Percentiles rank a stretch among this genome's conserved stretches.
phyloP scores from a whole-genome alignment of 192 early-diverging fungal genomes.

The Coemansia sp. region DNA sequence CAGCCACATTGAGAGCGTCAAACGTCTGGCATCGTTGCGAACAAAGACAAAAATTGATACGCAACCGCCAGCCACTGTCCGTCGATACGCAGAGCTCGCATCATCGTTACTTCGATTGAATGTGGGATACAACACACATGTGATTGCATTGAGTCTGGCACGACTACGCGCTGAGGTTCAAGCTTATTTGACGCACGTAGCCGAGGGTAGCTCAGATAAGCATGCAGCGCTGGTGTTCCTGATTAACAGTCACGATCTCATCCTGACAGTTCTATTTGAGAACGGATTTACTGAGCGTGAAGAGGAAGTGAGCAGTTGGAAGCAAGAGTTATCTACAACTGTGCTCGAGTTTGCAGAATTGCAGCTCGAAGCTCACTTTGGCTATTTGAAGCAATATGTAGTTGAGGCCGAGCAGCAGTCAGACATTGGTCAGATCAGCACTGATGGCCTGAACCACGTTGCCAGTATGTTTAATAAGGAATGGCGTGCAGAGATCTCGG shows the following conservation, averaged over 20 bases:
- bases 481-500: slow-evolving; percentile 74
- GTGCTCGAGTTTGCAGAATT: slow-evolving; percentile 86
- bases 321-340: slow-evolving; percentile 36
- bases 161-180: slow-evolving; percentile 79
- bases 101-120: slow-evolving; percentile 89
- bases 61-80: slow-evolving; percentile 50
- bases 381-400: slow-evolving; percentile 78
- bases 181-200: slow-evolving; percentile 69
- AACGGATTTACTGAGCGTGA: slow-evolving; percentile 50
- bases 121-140: slow-evolving; percentile 81
- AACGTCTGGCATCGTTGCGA: slow-evolving; percentile 61
- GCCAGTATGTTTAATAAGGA: slow-evolving; percentile 73
- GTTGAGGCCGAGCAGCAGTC: slow-evolving; percentile 65
- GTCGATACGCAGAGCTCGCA: slow-evolving; percentile 91
- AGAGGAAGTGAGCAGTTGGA: slow-evolving; percentile 50
- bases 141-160: slow-evolving; percentile 68
- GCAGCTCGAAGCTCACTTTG: slow-evolving; percentile 79
- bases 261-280: slow-evolving; percentile 74
- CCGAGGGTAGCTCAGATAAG: slow-evolving; percentile 66
- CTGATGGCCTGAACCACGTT: slow-evolving; percentile 49
- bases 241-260: slow-evolving; percentile 94
- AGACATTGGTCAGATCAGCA: slow-evolving; percentile 56
- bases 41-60: slow-evolving; percentile 58
- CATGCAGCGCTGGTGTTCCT: slow-evolving; percentile 75
- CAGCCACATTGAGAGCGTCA: slow-evolving; percentile 88